These are phyloP conservation scores for Akanthomyces uredinophilus DNA, from an alignment of 2,329 filamentous ascomycete species.

Conservation along the genomic window DNA sequence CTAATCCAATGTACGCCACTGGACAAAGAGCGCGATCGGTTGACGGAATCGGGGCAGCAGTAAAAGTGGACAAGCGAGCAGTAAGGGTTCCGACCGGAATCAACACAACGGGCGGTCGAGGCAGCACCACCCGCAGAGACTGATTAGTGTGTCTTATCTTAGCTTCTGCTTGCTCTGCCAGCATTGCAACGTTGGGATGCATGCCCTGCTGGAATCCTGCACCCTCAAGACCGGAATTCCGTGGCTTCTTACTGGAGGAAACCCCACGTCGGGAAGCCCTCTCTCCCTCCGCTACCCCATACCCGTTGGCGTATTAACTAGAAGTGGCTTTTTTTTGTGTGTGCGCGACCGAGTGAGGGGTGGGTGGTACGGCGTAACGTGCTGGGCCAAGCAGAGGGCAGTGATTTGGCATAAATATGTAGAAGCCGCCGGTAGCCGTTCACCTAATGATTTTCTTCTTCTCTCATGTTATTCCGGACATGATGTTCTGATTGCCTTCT, in stretches of 20 bases:
- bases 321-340: background rate
- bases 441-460: background rate
- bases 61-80: slow-evolving; percentile 1
- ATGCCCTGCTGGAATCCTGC: background rate
- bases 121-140: background rate
- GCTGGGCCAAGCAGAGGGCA: slow-evolving; percentile 6
- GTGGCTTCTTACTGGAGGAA: slow-evolving; percentile 1
- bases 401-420: slow-evolving; percentile 10
- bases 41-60: slow-evolving; percentile 7
- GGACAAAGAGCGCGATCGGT: slow-evolving; percentile 3
- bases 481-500: background rate
- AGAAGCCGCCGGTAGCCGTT: slow-evolving; percentile 2
- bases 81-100: slow-evolving; percentile 13
- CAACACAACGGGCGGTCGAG: background rate
- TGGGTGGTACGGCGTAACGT: background rate
- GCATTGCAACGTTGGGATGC: slow-evolving; percentile 1
- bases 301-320: background rate
- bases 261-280: background rate
- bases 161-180: background rate
- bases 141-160: background rate
- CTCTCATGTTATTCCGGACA: background rate
- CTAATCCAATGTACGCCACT: background rate
- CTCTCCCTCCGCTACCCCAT: background rate
- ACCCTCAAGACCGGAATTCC: background rate
- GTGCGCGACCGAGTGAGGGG: background rate